A percentile compares a stretch with the other conserved stretches of the same genome.
Conservation (phyloP, 73 alveolate species). For the Urostyla sp. region DNA sequence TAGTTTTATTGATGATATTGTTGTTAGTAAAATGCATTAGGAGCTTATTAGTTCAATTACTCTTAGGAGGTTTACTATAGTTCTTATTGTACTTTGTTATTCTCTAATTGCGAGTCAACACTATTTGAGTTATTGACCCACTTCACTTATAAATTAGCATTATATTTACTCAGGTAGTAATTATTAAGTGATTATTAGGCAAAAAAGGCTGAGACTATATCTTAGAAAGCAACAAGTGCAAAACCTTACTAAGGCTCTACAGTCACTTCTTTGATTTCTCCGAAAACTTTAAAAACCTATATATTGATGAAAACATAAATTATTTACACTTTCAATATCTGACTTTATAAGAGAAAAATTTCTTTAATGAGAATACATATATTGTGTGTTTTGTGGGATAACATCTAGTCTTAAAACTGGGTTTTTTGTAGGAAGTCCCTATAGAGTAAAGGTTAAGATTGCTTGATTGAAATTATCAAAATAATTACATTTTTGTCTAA, state of each 20-base stretch:
- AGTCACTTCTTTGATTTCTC: slow-evolving; percentile 18
- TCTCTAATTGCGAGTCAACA: background rate
- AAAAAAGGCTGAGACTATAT: slow-evolving; percentile 64
- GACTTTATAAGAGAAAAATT: slow-evolving; percentile 19
- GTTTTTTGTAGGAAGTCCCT: slow-evolving; percentile 51
- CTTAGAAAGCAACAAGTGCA: slow-evolving; percentile 55
- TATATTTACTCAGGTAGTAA: slow-evolving; percentile 34
- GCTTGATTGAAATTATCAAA: background rate
- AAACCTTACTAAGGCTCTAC: slow-evolving; percentile 10
- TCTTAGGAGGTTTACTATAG: background rate
- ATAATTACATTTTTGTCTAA: slow-evolving; percentile 25
- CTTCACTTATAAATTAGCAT: slow-evolving; percentile 46
- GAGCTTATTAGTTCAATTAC: background rate
- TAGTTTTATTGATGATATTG: background rate
- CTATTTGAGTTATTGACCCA: slow-evolving; percentile 29
- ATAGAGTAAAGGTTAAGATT: no score
- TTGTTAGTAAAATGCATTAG: background rate
- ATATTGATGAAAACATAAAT: background rate
- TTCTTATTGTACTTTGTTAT: background rate
- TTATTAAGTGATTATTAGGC: slow-evolving; percentile 67
- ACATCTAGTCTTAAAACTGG: slow-evolving; percentile 49
- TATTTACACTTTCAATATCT: slow-evolving; percentile 56
- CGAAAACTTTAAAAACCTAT: slow-evolving; percentile 52
- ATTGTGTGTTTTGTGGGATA: slow-evolving; percentile 1
- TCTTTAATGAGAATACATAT: slow-evolving; percentile 32